Base-by-base conservation (phyloP, 352 stramenopile species). In the Globisporangium ultimum region DNA sequence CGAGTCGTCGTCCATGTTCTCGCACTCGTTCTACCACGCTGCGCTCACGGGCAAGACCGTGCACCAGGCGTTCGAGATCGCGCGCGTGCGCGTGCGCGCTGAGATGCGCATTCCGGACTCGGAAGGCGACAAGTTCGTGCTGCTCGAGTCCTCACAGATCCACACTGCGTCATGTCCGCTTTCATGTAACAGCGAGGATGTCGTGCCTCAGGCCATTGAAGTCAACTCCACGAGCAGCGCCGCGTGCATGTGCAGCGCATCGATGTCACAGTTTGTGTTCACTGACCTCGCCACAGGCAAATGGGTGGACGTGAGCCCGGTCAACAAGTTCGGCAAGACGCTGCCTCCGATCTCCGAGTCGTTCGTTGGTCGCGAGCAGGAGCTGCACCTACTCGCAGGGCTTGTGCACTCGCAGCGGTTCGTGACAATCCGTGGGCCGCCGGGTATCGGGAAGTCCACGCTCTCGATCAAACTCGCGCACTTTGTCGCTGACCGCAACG, bases 21-120 rank as follows among this genome's bases (percentile, higher is more conserved):
- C 84, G 3, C 78, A 89, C 42, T 78, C 84, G 13, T 93, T 93
- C 60, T 93, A 93, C 54, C 79, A 89, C 63, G 84, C 84, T 1
- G 69, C 79, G 14, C 75, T 93, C 14, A 66, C 80, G 3, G 84
- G 80, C 1, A 93, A 91, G 65, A 87, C 79, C 0, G 77, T 93
- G 15, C 68, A 87, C 24, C 80, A 91, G 53, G 77, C 84, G 2
- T 93, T 93, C 55, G 80, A 89, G 32, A 86, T 85, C 36, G 80
- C 84, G 10, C 84, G 79, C 40, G 74, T 82, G 17, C 84, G 84
- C 20, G 84, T 93, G 38, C 81, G 70, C 43, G 80, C 80, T 10
- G 84, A 93, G 21, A 80, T 89, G 75, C 74, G 71, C 36, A 76
- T 87, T 24, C 77, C 76, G 0, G 70, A 81, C 17, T 67, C 63